phyloP scores from a whole-genome alignment of 768 basidiomycete genomes.

The Tulasnella sp. region DNA sequence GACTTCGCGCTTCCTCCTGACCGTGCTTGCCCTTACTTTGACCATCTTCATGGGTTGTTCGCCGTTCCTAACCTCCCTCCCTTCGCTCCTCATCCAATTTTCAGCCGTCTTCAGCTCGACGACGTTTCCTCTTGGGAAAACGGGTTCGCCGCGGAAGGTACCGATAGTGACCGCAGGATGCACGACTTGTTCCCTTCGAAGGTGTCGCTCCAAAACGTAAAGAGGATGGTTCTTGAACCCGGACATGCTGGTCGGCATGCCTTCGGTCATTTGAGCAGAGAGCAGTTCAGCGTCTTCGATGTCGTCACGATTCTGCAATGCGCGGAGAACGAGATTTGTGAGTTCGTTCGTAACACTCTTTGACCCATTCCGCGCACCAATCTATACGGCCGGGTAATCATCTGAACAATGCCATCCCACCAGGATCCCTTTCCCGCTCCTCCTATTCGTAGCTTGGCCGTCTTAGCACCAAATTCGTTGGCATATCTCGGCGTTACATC shows the following conservation, averaged over 20 bases:
- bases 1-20: constrained; percentile 63
- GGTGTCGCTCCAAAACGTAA: constrained; percentile 79
- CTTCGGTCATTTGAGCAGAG: constrained; percentile 64
- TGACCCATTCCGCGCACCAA: constrained; percentile 41
- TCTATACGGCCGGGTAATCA: constrained; percentile 64
- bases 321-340: neutral
- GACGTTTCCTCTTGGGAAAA: constrained; percentile 77
- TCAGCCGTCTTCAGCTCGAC: constrained; percentile 82
- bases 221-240: constrained; percentile 96
- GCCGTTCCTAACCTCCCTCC: constrained; percentile 57
- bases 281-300: constrained; percentile 85
- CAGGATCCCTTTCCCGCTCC: constrained; percentile 62
- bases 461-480: constrained; percentile 64
- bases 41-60: constrained; percentile 83
- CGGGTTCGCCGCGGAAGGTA: constrained; percentile 84
- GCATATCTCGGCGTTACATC: constrained; percentile 91
- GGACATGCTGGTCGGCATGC: constrained; percentile 80
- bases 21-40: constrained; percentile 73
- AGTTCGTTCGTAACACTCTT: neutral
- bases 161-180: constrained; percentile 73
- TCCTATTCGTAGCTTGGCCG: constrained; percentile 60
- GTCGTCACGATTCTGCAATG: constrained; percentile 79
- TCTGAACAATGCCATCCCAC: constrained; percentile 65
- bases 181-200: constrained; percentile 79
- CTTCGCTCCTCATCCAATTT: constrained; percentile 80